These are phyloP conservation scores for Cynara cardunculus DNA, from an alignment of 129 eudicot species.

Conservation along the genomic window DNA sequence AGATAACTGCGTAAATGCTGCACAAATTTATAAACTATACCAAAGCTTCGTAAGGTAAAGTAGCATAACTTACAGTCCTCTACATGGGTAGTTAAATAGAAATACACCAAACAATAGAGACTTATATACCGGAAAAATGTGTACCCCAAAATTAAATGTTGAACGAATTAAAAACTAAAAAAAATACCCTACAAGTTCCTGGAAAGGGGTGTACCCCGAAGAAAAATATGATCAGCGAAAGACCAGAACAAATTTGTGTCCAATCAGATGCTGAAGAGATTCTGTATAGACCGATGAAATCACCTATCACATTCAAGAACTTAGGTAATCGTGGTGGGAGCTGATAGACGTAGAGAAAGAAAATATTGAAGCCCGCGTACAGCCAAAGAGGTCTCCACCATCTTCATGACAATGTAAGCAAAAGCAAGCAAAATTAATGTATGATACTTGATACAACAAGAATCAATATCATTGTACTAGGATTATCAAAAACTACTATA, in stretches of 20 bases:
- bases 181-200: conserved; percentile 4
- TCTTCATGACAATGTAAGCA: conserved; percentile 47
- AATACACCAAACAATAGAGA: not conserved
- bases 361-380: conserved; percentile 70
- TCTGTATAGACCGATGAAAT: conserved; percentile 70
- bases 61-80: conserved; percentile 10
- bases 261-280: conserved; percentile 61
- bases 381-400: conserved; percentile 94
- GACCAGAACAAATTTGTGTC: conserved; percentile 68
- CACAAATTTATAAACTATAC: conserved; percentile 7
- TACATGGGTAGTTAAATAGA: conserved; percentile 10
- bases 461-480: conserved; percentile 3
- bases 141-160: conserved; percentile 1
- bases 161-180: not conserved
- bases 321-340: conserved; percentile 62
- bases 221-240: conserved; percentile 66
- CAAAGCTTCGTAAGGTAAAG: conserved; percentile 1
- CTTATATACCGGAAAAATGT: conserved; percentile 2
- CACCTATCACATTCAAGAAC: conserved; percentile 44
- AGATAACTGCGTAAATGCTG: conserved; percentile 57
- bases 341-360: conserved; percentile 72
- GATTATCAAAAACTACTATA: conserved; percentile 5
- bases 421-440: conserved; percentile 21
- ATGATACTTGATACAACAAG: conserved; percentile 4
- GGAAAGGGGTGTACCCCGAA: conserved; percentile 59